Conservation (phyloP, 768 basidiomycete species). For the Peribolospora kevripleyi region DNA sequence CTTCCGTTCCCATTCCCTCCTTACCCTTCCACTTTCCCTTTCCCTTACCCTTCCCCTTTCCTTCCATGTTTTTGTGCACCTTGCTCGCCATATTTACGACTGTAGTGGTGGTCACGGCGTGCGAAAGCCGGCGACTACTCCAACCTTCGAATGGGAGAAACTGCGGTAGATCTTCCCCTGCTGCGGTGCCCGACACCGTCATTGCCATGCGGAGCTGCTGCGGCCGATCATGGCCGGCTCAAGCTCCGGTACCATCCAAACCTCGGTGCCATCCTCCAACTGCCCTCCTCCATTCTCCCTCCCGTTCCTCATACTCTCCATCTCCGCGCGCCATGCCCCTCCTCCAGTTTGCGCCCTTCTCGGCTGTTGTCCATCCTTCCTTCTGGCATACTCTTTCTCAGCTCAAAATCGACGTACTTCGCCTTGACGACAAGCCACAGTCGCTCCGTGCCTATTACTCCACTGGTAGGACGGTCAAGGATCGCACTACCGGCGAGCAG, state of each 20-base stretch:
- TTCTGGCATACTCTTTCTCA: slow-evolving; percentile 81
- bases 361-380: slow-evolving; percentile 61
- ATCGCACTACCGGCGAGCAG: slow-evolving; percentile 49
- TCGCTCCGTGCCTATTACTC: slow-evolving; percentile 43
- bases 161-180: no score
- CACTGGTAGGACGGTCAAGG: slow-evolving; percentile 42
- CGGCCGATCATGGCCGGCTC: no score
- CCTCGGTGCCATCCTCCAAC: no score
- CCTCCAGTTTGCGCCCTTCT: slow-evolving; percentile 72
- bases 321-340: slow-evolving; percentile 14
- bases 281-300: not conserved
- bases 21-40: not conserved
- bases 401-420: slow-evolving; percentile 73
- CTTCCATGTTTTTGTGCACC: not conserved
- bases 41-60: not conserved
- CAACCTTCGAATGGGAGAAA: no score
- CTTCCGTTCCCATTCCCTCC: not conserved
- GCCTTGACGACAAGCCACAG: slow-evolving; percentile 47
- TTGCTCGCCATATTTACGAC: no score
- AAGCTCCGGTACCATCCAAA: no score
- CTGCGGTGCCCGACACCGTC: no score
- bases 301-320: not conserved
- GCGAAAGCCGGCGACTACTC: no score
- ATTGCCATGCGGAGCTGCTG: no score
- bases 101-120: no score